Conservation (phyloP, 2,329 filamentous ascomycete species). For the Coniochaeta hoffmannii region DNA sequence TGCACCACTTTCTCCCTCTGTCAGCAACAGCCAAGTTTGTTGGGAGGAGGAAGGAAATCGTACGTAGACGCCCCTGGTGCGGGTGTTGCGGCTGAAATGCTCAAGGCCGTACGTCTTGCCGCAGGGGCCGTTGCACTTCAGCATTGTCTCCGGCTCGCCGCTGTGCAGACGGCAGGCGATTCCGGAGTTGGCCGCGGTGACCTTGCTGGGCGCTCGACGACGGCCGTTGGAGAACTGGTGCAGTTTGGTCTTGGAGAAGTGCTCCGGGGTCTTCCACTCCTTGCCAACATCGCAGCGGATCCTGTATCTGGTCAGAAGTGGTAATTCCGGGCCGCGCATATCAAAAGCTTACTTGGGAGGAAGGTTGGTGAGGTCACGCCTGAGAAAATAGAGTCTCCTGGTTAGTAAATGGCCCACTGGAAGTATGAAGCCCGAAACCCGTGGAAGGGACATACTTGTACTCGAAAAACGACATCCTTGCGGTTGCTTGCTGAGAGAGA, state of each 20-base stretch:
- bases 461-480: not conserved
- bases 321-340: not conserved
- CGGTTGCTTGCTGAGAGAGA: not conserved
- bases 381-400: not conserved
- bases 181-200: conserved; percentile 13
- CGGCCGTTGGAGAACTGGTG: conserved; percentile 15
- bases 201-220: conserved; percentile 5
- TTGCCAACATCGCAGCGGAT: conserved; percentile 22
- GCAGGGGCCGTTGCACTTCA: conserved; percentile 25
- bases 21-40: conserved; percentile 3
- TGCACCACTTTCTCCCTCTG: conserved; percentile 25
- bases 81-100: conserved; percentile 26
- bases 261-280: conserved; percentile 18
- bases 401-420: not conserved
- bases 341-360: not conserved
- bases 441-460: not conserved
- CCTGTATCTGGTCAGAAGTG: conserved; percentile 1
- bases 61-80: conserved; percentile 20
- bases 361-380: not conserved
- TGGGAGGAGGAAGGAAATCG: conserved; percentile 10
- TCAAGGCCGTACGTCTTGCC: conserved; percentile 14
- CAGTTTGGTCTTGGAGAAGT: conserved; percentile 23
- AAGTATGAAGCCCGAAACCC: not conserved
- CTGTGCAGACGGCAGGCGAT: conserved; percentile 22
- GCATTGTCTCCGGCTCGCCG: conserved; percentile 6